Percentiles rank a stretch among this genome's conserved stretches.
Evolutionary conservation across 208 protist species (phyloP).

Genomic region (Leishmania gerbilli): DNA sequence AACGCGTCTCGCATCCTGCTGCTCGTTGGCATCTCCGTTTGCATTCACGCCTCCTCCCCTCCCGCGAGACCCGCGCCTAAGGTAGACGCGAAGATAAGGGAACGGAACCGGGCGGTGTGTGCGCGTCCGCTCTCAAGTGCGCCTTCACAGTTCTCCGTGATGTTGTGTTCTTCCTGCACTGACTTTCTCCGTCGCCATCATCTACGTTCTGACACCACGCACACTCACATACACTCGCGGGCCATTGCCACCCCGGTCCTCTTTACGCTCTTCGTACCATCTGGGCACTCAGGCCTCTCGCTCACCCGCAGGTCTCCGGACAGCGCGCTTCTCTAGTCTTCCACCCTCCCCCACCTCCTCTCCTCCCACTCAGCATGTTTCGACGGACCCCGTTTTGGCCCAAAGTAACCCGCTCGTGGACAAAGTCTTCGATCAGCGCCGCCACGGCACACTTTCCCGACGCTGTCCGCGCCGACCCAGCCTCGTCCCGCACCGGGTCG

Average conservation of each 20-base stretch:
- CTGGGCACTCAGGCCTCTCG: background rate
- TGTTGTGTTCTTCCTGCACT: background rate
- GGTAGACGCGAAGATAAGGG: background rate
- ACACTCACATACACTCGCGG: background rate
- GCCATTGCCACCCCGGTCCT: background rate
- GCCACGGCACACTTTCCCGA: conserved; percentile 79
- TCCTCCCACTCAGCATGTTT: conserved; percentile 42
- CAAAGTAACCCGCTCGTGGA: conserved; percentile 80
- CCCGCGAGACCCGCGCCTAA: background rate
- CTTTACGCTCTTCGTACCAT: background rate
- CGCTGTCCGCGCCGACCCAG: conserved; percentile 61
- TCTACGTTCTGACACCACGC: background rate
- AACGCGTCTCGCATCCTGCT: background rate
- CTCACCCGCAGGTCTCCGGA: background rate
- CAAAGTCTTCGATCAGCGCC: conserved; percentile 57
- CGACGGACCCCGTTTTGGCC: conserved; percentile 45
- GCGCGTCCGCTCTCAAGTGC: too few species aligned
- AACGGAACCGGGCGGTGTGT: background rate
- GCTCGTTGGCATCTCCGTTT: background rate
- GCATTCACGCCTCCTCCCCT: too few species aligned
- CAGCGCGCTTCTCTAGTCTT: background rate
- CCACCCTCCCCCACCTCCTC: background rate
- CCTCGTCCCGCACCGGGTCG: conserved; percentile 34
- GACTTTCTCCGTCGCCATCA: background rate
- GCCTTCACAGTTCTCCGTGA: background rate